Base-by-base conservation (phyloP, 306 rosid genomes). In the Cercis canadensis region DNA sequence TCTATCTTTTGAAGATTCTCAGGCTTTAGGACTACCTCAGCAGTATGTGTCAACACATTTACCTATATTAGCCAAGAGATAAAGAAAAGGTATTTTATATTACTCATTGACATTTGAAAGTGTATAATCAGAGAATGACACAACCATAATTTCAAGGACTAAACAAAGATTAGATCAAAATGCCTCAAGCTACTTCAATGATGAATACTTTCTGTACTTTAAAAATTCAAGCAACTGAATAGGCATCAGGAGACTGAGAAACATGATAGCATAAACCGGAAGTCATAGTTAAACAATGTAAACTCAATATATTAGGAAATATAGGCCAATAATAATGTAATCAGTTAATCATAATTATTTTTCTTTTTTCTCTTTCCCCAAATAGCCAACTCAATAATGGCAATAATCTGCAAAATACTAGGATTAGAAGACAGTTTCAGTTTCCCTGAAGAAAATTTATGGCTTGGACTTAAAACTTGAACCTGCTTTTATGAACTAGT, bases 41-140 rank as follows among this genome's bases (percentile, higher is more conserved):
- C 78, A 39, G 85, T 78, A 71, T 93, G 98, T 15, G 87, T 88
- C 80, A 93, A 78, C 58, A 90, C 76, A 82, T 93, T 87, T 44
- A 93, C 94, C 98, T 93, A 65, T 39, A 56, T 76, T 12, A 60
- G 10, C 4, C 4, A 45, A 75, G 2, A 41, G 18, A 19, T 15
- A 62, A 44, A 73, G n/a, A 40, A 18, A n/a, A n/a, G 40, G 6
- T 29, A 11, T 19, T 8, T 47, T 39, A 73, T 14, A 64, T 43
- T 14, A 31, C 15, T 65, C 62, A 24, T 63, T 3, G 11, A 39
- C 45, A 51, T 62, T 24, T 24, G 29, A 24, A 24, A 24, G 29
- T 43, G 24, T 4, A 45, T 24, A 50, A 15, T 32, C 8, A 7
- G 24, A 8, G 2, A 32, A 13, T 7, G 10, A 60, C 15, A 24